Evolutionary conservation across 192 early-diverging fungal genomes (phyloP).

Genomic region (Chytriomyces sp.): DNA sequence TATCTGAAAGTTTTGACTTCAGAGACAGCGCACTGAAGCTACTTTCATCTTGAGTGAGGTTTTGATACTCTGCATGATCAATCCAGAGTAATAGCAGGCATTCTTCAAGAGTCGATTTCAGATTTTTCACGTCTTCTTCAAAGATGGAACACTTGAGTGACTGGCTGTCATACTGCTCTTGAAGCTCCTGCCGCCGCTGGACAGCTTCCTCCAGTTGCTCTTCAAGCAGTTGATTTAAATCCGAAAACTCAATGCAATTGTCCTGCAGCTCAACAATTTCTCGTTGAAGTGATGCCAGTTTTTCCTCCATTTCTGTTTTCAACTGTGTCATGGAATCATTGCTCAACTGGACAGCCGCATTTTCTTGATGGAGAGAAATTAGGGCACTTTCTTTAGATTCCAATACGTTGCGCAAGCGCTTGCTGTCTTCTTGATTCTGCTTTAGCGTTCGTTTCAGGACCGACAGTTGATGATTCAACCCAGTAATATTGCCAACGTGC

Average conservation of each 20-base stretch:
- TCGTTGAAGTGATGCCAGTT: neutral
- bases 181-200: neutral
- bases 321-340: neutral
- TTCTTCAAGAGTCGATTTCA: too few relatives aligned
- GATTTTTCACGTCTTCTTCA: too few relatives aligned
- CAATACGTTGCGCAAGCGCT: neutral
- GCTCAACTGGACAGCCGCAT: neutral
- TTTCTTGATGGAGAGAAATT: neutral
- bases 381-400: neutral
- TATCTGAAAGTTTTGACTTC: too few relatives aligned
- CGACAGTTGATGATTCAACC: neutral
- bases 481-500: neutral
- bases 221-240: conserved; percentile 21
- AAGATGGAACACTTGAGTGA: neutral
- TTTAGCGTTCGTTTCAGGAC: neutral
- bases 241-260: conserved; percentile 32
- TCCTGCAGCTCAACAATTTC: conserved; percentile 29
- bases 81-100: too few relatives aligned
- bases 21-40: too few relatives aligned
- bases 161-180: neutral
- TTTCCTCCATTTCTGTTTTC: neutral
- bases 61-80: neutral
- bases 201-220: conserved; percentile 9
- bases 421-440: neutral
- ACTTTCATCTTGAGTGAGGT: neutral